Conservation (phyloP, 2,329 filamentous ascomycete species). For the Pyricularia grisea region DNA sequence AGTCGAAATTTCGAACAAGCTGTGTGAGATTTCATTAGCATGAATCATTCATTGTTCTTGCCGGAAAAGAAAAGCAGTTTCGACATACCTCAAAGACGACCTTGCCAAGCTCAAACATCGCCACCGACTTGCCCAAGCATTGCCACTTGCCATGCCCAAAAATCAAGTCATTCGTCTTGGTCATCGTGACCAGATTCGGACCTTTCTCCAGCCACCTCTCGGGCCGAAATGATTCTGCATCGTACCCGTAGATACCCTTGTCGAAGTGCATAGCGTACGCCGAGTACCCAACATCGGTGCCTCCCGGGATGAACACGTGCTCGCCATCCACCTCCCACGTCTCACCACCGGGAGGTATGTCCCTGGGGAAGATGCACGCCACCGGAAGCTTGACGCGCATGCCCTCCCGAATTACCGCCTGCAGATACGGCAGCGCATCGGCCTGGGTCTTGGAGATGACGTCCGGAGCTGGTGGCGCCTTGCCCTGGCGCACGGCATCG, state of each 20-base stretch:
- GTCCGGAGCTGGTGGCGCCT: slow-evolving; percentile 14
- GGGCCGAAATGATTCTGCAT: background rate
- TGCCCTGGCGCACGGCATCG: slow-evolving; percentile 19
- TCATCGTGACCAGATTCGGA: slow-evolving; percentile 13
- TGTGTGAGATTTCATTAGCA: background rate
- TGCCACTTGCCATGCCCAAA: slow-evolving; percentile 12
- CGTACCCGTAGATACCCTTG: slow-evolving; percentile 1
- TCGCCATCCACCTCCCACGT: slow-evolving; percentile 15
- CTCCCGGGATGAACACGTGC: slow-evolving; percentile 15
- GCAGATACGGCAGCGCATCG: slow-evolving; percentile 10
- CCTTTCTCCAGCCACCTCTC: background rate
- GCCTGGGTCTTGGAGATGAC: slow-evolving; percentile 17
- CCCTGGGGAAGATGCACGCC: slow-evolving; percentile 6
- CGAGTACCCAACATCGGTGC: slow-evolving; percentile 13
- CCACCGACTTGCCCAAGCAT: slow-evolving; percentile 31
- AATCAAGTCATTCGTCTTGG: slow-evolving; percentile 26
- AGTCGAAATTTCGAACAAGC: background rate
- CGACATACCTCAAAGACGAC: slow-evolving; percentile 27
- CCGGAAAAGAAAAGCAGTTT: background rate
- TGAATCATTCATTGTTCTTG: too few relatives aligned
- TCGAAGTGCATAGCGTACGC: slow-evolving; percentile 6
- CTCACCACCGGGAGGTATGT: slow-evolving; percentile 17
- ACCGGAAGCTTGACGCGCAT: slow-evolving; percentile 13
- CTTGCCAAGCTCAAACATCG: slow-evolving; percentile 32
- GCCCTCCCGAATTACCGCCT: slow-evolving; percentile 14